These are phyloP conservation scores for Forsythia suspensa DNA, from an alignment of 257 asterid species.

Conservation along the genomic window DNA sequence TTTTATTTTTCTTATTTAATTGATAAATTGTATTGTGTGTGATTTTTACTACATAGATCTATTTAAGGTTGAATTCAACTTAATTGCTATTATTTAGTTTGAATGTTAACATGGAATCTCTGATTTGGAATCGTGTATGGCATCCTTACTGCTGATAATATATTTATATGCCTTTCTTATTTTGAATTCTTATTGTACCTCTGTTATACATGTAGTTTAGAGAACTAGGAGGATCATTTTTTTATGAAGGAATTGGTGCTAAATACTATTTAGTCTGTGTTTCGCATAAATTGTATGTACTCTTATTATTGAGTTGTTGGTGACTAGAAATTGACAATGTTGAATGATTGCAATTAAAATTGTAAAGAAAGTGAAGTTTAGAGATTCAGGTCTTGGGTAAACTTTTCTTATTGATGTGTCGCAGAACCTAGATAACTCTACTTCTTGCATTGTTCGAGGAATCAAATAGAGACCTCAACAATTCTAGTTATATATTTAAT, in stretches of 20 bases:
- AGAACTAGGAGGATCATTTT: neutral
- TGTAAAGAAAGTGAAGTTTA: neutral
- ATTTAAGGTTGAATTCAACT: neutral
- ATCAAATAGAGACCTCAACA: neutral
- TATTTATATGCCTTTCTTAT: neutral
- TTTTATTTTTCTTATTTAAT: neutral
- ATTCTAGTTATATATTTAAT: neutral
- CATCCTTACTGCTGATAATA: neutral
- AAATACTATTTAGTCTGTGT: neutral
- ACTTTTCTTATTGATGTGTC: neutral
- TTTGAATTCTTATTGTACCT: neutral
- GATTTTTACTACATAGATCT: slow-evolving; percentile 8
- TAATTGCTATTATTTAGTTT: neutral
- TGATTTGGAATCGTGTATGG: neutral
- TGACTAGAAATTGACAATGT: neutral
- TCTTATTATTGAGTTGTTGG: neutral
- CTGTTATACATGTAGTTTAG: neutral
- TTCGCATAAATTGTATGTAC: neutral
- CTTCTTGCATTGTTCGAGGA: neutral
- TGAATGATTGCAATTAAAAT: neutral
- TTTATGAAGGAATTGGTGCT: neutral
- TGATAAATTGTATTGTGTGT: neutral
- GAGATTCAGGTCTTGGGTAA: neutral
- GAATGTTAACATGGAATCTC: neutral
- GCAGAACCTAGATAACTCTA: neutral